Evolutionary conservation across 257 asterid genomes (phyloP), one percentile per base, ranked within the genome.

Genomic region (Phtheirospermum japonicum): DNA sequence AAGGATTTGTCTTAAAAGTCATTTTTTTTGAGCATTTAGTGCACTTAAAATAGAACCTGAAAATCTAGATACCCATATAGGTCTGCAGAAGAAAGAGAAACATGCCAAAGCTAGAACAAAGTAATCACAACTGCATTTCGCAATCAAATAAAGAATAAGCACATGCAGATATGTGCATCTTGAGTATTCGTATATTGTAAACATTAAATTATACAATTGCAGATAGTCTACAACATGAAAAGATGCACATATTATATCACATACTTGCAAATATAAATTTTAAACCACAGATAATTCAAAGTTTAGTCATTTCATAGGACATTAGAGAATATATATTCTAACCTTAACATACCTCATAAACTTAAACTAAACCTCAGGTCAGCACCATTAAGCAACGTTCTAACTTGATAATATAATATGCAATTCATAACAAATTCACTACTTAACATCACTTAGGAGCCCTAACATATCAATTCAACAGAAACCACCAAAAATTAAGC

Each of bases 1-100:
- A 87, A 31, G 98, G 97, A 73, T 92, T 97, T 6, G 97, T 88
- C 83, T 88, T 88, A 65, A 79, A 86, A 1, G 97, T 80, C 12
- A 86, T 81, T 76, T 92, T 97, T 0, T 95, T 88, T 0, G 95
- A 88, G 70, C 95, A 91, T 72, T 73, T 88, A 3, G 96, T 88
- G 69, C 96, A 88, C 78, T 88, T 88, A 60, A 91, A 83, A 70
- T 91, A 88, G 69, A 91, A 91, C 61, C 97, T 82, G 70, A 86
- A 84, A 26, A 91, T 80, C 76, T 88, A 96, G 34, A 55, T 55
- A 88, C 96, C 96, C 76, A 88, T 57, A 63, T 88, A 91, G 66
- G 90, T 86, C 97, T 87, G 84, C 77, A 66, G 30, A 82, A 45
- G 34, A 73, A 59, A 39, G 64, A 40, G n/a, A 37, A 59, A 54